Conservation (phyloP, 352 stramenopile species). For the Phytophthora cactorum region DNA sequence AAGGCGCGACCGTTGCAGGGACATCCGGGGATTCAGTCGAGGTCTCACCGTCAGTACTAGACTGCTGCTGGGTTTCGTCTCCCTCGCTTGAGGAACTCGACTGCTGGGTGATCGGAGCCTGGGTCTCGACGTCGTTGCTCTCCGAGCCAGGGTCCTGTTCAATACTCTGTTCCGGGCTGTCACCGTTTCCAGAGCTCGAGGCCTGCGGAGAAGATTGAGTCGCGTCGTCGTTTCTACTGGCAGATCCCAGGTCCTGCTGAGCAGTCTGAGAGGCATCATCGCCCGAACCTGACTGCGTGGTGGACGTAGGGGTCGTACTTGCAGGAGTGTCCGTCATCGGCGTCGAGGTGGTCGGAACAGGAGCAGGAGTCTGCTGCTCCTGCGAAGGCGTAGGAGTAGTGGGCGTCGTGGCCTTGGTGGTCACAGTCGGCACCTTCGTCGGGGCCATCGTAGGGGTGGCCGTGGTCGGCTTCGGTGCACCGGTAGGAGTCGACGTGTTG, state of each 20-base stretch:
- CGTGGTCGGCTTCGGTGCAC: conserved; percentile 12
- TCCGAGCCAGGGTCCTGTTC: conserved; percentile 5
- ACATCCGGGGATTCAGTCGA: conserved; percentile 13
- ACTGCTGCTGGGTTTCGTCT: conserved; percentile 20
- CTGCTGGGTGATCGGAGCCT: conserved; percentile 10
- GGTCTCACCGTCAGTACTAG: conserved; percentile 15
- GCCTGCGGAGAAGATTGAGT: background rate
- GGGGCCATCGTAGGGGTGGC: conserved; percentile 5
- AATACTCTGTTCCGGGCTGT: conserved; percentile 12
- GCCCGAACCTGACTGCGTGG: conserved; percentile 12
- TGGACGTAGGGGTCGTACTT: conserved; percentile 30
- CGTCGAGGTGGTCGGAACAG: conserved; percentile 22
- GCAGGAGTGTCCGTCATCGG: conserved; percentile 4
- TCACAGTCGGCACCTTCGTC: conserved; percentile 15
- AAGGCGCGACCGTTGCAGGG: conserved; percentile 15
- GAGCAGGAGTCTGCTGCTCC: conserved; percentile 7
- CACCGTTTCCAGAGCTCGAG: conserved; percentile 6
- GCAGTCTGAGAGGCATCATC: conserved; percentile 10
- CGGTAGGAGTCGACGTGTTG: conserved; percentile 9
- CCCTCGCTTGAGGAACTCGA: conserved; percentile 12
- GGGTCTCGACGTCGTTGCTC: conserved; percentile 6
- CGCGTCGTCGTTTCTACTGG: background rate
- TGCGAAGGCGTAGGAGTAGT: conserved; percentile 27
- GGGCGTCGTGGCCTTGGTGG: conserved; percentile 15
- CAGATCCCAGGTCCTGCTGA: conserved; percentile 5